Evolutionary conservation across 257 asterid genomes (phyloP), one percentile per base, ranked within the genome.

Genomic region (Jacaranda mimosifolia): DNA sequence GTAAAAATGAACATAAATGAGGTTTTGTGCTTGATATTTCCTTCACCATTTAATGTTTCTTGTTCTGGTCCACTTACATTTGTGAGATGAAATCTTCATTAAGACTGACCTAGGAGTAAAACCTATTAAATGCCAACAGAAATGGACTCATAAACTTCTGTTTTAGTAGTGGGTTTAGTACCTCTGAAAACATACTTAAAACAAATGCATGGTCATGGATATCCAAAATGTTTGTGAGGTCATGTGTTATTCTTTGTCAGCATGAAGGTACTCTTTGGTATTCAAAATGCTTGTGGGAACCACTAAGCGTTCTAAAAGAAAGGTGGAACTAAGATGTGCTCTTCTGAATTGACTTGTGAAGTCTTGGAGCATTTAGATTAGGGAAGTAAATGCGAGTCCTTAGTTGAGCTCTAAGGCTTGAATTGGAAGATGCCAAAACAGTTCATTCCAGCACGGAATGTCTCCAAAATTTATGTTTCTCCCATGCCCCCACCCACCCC

Each of bases 71-170:
- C 49, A 36, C 51, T 63, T 36, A 9, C 6, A 13, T 38, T 19
- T 59, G 5, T 26, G 17, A 26, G 7, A 45, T 6, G 10, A 7
- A 36, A 11, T 63, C 51, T 2, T 36, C 21, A 14, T 7, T 39
- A 39, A 63, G 26, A 36, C 26, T 38, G 63, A 43, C 7, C 4
- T 63, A 52, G 52, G 51, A 63, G 70, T 49, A 74, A 63, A 63
- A 48, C 36, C 36, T 19, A 49, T 35, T 36, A 62, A 51, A 46
- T 35, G 62, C 45, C 36, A 62, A 15, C 3, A 45, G 38, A 32
- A 45, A 45, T 74, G 51, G 38, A 74, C 36, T 69, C 13, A 6
- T 48, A 19, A 51, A 48, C 40, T 66, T 63, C 71, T 46, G 35
- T 17, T 43, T 48, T 57, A 67, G 18, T 46, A 18, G 57, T 66